Evolutionary conservation across 2,329 filamentous ascomycete species (phyloP).

Genomic region (Berkeleyomyces rouxiae): DNA sequence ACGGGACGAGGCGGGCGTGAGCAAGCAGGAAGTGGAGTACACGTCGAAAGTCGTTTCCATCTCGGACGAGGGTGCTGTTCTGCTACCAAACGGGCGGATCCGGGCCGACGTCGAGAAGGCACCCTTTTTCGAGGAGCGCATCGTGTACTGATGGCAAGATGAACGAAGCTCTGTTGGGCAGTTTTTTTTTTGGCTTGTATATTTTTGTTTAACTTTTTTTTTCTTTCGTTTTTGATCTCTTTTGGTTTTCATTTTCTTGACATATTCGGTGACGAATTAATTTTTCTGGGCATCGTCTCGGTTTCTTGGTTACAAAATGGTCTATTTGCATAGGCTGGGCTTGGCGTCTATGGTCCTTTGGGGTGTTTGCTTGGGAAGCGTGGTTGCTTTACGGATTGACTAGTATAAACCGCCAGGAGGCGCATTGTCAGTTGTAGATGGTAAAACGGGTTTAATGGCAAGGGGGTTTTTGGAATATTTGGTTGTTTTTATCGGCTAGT

Average conservation of each 20-base stretch:
- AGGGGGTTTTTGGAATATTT: no score
- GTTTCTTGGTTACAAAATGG: neutral
- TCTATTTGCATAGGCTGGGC: neutral
- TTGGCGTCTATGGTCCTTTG: neutral
- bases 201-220: neutral
- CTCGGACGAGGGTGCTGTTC: slow-evolving; percentile 51
- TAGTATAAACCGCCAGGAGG: neutral
- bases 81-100: slow-evolving; percentile 32
- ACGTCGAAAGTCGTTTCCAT: slow-evolving; percentile 51
- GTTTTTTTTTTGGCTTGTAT: neutral
- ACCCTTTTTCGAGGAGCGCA: slow-evolving; percentile 22
- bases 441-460: neutral
- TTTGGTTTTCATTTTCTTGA: neutral
- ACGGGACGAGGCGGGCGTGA: slow-evolving; percentile 51
- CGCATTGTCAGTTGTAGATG: neutral
- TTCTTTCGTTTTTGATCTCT: neutral
- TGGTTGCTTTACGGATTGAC: neutral
- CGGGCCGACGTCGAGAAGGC: slow-evolving; percentile 24
- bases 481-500: no score
- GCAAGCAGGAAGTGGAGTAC: slow-evolving; percentile 52
- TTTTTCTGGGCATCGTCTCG: neutral
- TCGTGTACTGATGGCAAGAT: slow-evolving; percentile 24
- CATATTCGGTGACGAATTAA: no score
- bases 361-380: neutral
- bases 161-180: neutral